Evolutionary conservation across 345 rosid genomes (phyloP), one percentile per base, ranked within the genome.

Genomic region (Populus davidiana): DNA sequence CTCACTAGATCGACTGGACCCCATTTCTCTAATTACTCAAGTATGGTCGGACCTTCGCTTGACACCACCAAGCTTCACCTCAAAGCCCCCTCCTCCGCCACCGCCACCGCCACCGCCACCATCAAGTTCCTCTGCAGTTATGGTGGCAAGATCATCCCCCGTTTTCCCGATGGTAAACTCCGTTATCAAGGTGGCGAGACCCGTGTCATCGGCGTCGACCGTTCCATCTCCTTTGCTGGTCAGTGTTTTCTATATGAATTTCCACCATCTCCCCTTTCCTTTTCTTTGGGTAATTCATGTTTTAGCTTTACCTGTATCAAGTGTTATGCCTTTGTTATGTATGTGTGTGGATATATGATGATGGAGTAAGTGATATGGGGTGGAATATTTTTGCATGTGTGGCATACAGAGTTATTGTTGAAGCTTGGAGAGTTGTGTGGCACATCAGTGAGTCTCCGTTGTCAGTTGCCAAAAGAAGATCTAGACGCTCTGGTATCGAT

Each of bases 121-220:
- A 80, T 93, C 83, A 94, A 93, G 74, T 89, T 94, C 83, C 89
- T 91, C 41, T 93, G 97, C 83, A 94, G 98, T 75, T 90, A 94
- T 85, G 97, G 94, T 59, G 98, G 98, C 29, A 89, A 82, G 86
- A 93, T 94, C 77, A 69, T 86, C 63, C 98, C 98, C 49, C 98
- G 98, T 76, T 85, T 88, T 77, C 87, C 94, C 16, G 97, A 94
- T 80, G 92, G 94, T 23, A 91, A 86, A 61, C 99, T 93, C 87
- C 97, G 98, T 81, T 95, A 93, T 73, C 76, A 82, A 18, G 99
- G 98, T 27, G 99, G 99, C 18, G 85, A 90, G 23, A 93, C 97
- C 74, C 98, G 98, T 70, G 92, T 95, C 85, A 91, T 95, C 76
- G 87, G 97, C 72, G 96, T 92, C 52, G 69, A 81, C 73, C 97